These are phyloP conservation scores for Moesziomyces sp. DNA, from an alignment of 1,284 basidiomycete species.

Conservation along the genomic window DNA sequence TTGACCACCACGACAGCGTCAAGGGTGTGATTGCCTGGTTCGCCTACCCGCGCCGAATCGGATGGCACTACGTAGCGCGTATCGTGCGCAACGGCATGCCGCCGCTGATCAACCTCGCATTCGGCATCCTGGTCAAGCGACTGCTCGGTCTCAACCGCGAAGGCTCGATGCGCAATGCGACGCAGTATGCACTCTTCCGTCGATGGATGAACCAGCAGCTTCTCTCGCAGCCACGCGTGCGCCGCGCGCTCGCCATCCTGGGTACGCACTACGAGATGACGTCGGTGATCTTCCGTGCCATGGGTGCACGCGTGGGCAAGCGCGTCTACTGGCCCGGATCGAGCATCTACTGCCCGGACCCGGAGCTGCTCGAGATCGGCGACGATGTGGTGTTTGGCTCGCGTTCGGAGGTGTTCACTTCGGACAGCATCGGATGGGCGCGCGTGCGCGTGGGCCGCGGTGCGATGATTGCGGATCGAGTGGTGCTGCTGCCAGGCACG, in stretches of 20 bases:
- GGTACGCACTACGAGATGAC: conserved; percentile 68
- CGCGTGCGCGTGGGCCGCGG: conserved; percentile 65
- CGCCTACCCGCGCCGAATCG: conserved; percentile 65
- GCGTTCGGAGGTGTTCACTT: conserved; percentile 66
- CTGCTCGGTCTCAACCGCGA: conserved; percentile 65
- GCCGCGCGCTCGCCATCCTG: conserved; percentile 62
- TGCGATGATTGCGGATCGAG: conserved; percentile 68
- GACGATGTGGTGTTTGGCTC: conserved; percentile 68
- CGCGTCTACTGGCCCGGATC: conserved; percentile 68
- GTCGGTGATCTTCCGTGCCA: conserved; percentile 66
- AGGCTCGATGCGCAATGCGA: conserved; percentile 67
- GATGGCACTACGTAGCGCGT: conserved; percentile 67
- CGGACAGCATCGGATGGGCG: conserved; percentile 67
- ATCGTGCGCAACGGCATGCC: conserved; percentile 65
- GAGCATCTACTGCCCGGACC: conserved; percentile 67
- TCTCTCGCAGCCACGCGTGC: conserved; percentile 61
- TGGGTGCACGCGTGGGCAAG: conserved; percentile 66
- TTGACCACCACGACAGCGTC: conserved; percentile 65
- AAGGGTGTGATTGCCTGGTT: conserved; percentile 67
- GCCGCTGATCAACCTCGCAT: conserved; percentile 63
- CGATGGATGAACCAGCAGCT: conserved; percentile 65
- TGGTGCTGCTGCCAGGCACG: conserved; percentile 65
- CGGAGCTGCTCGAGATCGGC: conserved; percentile 66
- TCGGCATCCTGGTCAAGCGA: conserved; percentile 64
- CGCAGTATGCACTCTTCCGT: conserved; percentile 65